Evolutionary conservation across 768 basidiomycete species (phyloP), one percentile per base, ranked within the genome.

Genomic region (Phanerochaete sordida): DNA sequence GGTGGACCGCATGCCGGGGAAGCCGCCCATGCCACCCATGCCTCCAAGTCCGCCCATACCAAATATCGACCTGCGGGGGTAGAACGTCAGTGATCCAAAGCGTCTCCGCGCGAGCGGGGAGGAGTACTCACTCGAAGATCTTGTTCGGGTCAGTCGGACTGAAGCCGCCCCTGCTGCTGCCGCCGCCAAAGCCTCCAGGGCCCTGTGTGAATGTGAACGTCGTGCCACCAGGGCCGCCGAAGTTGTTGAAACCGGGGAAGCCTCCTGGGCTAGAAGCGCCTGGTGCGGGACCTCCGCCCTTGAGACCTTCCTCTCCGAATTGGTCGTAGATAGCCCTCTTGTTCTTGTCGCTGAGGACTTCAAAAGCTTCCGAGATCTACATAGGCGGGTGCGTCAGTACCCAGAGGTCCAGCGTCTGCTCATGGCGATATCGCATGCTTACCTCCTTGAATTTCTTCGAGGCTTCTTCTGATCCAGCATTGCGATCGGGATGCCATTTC

Each of bases 401-500:
- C 19, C 24, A 45, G 54, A 39, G 56, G 55, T 21, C 12, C 31
- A 13, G 44, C 7, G n/a, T 16, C 24, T 23, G 33, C 8, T 1
- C 23, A 31, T 27, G 23, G 15, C 21, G n/a, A 4, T 4, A 12
- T 26, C 30, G 1, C 60, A 30, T 15, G 68, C 79, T 27, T 44
- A 88, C 94, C 82, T 95, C 85, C 77, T 99, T 95, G 75, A 99
- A 98, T 74, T 91, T 96, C 72, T 83, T 81, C 2, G 84, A 87
- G 0, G 96, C 90, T 64, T 87, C 88, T 65, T 95, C 95, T 52
- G 90, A 88, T 28, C 92, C 91, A 57, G 76, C 76, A 69, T 97
- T 96, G 39, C 95, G 83, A 72, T 97, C 95, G 37, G 95, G 95
- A 73, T 98, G 96, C 88, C 91, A 92, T 84, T 92, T 94, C 72